Base-by-base conservation (phyloP, 306 rosid species). In the Lathyrus aphaca region DNA sequence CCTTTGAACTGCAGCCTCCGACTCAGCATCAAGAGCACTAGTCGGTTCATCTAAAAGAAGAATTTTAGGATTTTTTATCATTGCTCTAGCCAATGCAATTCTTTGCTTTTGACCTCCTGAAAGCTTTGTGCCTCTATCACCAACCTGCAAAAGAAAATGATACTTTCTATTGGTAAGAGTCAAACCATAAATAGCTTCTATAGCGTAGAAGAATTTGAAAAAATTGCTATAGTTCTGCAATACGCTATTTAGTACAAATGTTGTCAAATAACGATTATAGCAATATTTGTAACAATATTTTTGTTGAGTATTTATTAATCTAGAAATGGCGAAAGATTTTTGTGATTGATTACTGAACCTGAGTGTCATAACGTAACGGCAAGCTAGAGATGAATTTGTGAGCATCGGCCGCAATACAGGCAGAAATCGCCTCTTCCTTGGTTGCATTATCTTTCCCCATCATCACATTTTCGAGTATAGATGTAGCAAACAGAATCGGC, bases 101-200 rank as follows among this genome's bases (percentile, higher is more conserved):
- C 96, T 69, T 68, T 93, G 98, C 83, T 88, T 93, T 54, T 93
- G 97, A 72, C 96, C 98, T n/a, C 98, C 97, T 4, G 97, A 93
- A 38, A 93, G 90, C 44, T 85, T 86, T 68, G 93, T 76, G 25
- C 97, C 98, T 49, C 84, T 76, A 44, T 93, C 96, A 32, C 98
- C 98, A 72, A 75, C 97, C 98, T 93, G 82, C 48, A 81, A 10
- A 73, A 66, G 49, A 71, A 51, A 6, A 40, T 32, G n/a, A 44
- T 23, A 63, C 51, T 25, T 60, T 62, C 39, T 8, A 45, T 53
- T 66, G 45, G 37, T 27, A 30, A 74, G 66, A 73, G 1, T 35
- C 51, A 46, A 27, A 62, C 4, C 38, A 66, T 48, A 64, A 45
- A n/a, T 15, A 46, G 53, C 4, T 1, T 17, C 19, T 15, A 46